Evolutionary conservation across 2,329 filamentous ascomycete genomes (phyloP).

Genomic region (Aspergillus sergii): DNA sequence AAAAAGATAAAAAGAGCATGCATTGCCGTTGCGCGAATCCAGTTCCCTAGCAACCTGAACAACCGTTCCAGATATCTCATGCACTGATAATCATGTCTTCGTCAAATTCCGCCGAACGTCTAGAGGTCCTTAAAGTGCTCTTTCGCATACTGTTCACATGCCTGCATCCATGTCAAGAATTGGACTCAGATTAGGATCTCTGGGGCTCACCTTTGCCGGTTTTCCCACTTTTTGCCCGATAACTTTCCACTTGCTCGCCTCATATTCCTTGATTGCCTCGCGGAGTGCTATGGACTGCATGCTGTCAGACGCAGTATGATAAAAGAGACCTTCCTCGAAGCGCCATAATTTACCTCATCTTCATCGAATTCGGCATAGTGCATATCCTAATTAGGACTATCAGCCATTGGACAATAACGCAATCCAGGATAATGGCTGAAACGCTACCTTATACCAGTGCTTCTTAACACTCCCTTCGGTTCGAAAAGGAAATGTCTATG

Average conservation of each 20-base stretch:
- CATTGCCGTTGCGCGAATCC: background rate
- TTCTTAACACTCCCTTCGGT: constrained; percentile 99
- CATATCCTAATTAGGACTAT: constrained; percentile 73
- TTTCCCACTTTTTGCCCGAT: constrained; percentile 97
- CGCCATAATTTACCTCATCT: constrained; percentile 73
- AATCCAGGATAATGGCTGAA: background rate
- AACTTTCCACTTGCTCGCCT: constrained; percentile 97
- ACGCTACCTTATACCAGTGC: constrained; percentile 93
- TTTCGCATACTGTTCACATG: constrained; percentile 91
- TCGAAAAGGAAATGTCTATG: constrained; percentile 81
- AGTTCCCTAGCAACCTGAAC: background rate
- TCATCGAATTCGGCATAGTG: constrained; percentile 98
- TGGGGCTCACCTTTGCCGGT: constrained; percentile 75
- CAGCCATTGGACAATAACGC: background rate
- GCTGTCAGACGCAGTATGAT: constrained; percentile 16
- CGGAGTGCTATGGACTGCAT: constrained; percentile 60
- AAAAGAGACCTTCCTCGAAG: background rate
- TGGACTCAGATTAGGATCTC: constrained; percentile 17
- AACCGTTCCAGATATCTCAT: constrained; percentile 10
- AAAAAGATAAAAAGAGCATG: constrained; percentile 8
- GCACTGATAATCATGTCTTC: constrained; percentile 37
- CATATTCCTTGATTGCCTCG: constrained; percentile 97
- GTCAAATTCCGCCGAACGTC: constrained; percentile 32
- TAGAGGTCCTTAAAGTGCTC: constrained; percentile 72
- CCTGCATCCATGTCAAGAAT: constrained; percentile 51